Base-by-base conservation (phyloP, 106 monocot genomes). In the Gastrodia elata region DNA sequence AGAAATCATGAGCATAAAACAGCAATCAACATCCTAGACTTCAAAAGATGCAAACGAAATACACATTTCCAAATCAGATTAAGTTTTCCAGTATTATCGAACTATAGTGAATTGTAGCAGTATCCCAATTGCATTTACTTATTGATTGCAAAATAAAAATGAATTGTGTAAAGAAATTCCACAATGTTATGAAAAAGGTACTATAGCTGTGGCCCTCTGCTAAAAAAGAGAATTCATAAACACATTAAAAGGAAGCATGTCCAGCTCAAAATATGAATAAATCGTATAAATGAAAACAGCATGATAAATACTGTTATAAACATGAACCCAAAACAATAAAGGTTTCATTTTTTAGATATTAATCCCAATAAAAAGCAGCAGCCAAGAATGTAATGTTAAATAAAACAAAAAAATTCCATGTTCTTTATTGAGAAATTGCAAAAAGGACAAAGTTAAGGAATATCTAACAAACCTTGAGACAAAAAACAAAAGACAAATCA, bases 401-500 rank as follows among this genome's bases (percentile, higher is more conserved):
- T 52, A 22, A 61, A 61, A 32, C 11, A 7, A 13, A 10, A 61
- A n/a, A 61, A 61, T 13, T 25, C 13, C 61, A 61, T 3, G 32
- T 32, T 11, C 11, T 61, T 61, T 13, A 11, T 8, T 32, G 13
- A 61, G 32, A 32, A 32, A 7, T 28, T 18, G n/a, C 13, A 28
- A 61, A 61, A 61, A 61, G 61, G 11, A 32, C 28, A 61, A 32
- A 32, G 32, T 13, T 32, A 32, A 61, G 61, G 30, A 78, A 81
- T 35, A 25, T 26, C 71, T 34, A 25, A 73, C 89, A 71, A 65
- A 97, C 96, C 96, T 97, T 97, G 72, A 88, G 79, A 58, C 82
- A 83, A 55, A 97, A 92, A 44, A 97, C 77, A 75, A 97, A 97
- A 43, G 88, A 88, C 37, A 76, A 77, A 81, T 92, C 92, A 88